Percentiles rank a stretch among this genome's conserved stretches.
phyloP scores from a whole-genome alignment of 345 rosid genomes.

The Eucalyptus cloeziana region DNA sequence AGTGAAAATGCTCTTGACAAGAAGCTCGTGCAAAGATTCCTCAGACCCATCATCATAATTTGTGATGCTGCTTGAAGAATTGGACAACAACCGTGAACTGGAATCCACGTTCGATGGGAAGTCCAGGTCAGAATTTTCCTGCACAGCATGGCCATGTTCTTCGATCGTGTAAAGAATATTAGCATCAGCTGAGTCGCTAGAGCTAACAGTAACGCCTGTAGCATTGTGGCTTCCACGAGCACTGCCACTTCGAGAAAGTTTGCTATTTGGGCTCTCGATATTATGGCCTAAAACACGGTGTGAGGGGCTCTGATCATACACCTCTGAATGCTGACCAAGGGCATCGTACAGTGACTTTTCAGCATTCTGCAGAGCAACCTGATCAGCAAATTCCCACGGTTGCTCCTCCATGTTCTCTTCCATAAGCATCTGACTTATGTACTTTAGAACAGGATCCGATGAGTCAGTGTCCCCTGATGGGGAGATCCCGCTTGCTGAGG shows the following conservation, averaged over 20 bases:
- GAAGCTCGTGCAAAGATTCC: constrained; percentile 28
- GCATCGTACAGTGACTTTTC: constrained; percentile 21
- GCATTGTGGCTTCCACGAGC: not conserved
- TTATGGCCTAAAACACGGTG: not conserved
- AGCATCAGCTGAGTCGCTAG: not conserved
- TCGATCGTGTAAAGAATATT: not conserved
- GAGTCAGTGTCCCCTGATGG: constrained; percentile 13
- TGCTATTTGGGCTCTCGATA: constrained; percentile 1
- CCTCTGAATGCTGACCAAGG: constrained; percentile 1
- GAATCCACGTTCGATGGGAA: not conserved
- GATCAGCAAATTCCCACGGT: constrained; percentile 17
- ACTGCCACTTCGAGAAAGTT: not conserved
- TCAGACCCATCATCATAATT: constrained; percentile 1
- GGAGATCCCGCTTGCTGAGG: not conserved
- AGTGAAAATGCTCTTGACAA: constrained; percentile 43
- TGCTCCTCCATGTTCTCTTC: constrained; percentile 34
- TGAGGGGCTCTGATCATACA: not conserved
- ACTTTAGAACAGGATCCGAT: constrained; percentile 18
- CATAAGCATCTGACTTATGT: constrained; percentile 30
- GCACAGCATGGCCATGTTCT: not conserved
- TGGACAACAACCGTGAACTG: not conserved
- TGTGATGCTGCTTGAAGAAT: not conserved
- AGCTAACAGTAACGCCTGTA: not conserved
- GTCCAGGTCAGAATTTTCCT: not conserved
- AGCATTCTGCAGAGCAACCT: constrained; percentile 24